Conservation (phyloP, 371 early-diverging fungal species). For the Lichtheimia ornata region DNA sequence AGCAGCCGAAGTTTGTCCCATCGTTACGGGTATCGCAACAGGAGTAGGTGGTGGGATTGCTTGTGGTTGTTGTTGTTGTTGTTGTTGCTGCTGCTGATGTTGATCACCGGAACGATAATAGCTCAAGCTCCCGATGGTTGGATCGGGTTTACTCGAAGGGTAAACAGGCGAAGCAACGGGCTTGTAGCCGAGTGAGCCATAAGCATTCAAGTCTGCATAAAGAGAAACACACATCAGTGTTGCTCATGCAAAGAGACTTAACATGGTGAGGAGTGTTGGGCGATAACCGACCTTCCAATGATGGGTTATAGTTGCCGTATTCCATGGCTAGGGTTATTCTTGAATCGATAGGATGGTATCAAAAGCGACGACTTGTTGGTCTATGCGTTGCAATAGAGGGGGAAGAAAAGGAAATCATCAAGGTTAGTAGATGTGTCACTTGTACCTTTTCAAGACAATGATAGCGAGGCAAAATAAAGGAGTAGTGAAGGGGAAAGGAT, state of each 20-base stretch:
- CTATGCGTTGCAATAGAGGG: background rate
- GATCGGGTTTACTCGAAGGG: conserved; percentile 1
- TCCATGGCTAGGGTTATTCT: background rate
- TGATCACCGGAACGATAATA: conserved; percentile 11
- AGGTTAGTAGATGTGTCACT: too few species aligned
- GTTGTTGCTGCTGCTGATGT: conserved; percentile 17
- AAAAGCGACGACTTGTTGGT: background rate
- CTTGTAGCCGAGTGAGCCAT: conserved; percentile 12
- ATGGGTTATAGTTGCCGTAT: conserved; percentile 4
- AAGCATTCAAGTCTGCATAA: conserved; percentile 15
- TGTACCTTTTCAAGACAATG: background rate
- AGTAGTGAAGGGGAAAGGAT: background rate
- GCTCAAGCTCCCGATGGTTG: conserved; percentile 1
- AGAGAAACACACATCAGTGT: conserved; percentile 4
- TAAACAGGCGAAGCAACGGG: conserved; percentile 4
- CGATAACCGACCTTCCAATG: background rate
- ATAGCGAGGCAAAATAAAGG: conserved; percentile 1
- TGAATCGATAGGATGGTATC: background rate
- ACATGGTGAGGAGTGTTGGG: background rate
- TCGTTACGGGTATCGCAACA: conserved; percentile 1
- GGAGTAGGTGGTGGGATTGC: background rate
- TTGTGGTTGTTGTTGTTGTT: conserved; percentile 16
- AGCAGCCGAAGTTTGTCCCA: conserved; percentile 1
- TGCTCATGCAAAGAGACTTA: background rate
- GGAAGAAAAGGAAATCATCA: background rate